Evolutionary conservation across 2,329 filamentous ascomycete species (phyloP).

Genomic region (Neospermospora avenae): DNA sequence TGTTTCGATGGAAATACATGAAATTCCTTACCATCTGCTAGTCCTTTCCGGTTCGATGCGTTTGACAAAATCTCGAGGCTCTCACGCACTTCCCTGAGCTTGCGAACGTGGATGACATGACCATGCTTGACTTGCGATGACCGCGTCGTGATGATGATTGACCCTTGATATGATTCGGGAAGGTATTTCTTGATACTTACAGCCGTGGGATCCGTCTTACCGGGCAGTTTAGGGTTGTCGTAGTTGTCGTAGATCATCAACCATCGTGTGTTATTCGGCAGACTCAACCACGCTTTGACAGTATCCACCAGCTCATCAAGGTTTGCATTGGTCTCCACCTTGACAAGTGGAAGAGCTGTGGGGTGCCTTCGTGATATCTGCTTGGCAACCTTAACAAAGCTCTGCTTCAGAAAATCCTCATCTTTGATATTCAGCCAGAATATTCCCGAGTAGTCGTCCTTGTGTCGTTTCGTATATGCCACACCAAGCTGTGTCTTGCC

Average conservation of each 20-base stretch:
- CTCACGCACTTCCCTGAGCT: conserved; percentile 8
- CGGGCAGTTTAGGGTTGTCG: conserved; percentile 7
- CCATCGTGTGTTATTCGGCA: conserved; percentile 8
- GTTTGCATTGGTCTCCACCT: conserved; percentile 6
- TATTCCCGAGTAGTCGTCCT: conserved; percentile 18
- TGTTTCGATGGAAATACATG: too few species aligned
- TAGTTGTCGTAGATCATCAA: conserved; percentile 14
- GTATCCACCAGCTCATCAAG: not conserved
- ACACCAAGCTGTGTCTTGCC: conserved; percentile 17
- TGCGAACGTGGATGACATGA: conserved; percentile 6
- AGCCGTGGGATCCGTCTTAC: not conserved
- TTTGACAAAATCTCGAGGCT: conserved; percentile 13
- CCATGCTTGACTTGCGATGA: conserved; percentile 6
- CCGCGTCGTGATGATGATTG: conserved; percentile 14
- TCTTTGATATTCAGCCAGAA: conserved; percentile 19
- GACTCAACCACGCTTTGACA: conserved; percentile 9
- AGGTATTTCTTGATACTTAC: conserved; percentile 10
- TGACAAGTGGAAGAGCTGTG: not conserved
- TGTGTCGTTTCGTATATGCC: conserved; percentile 33
- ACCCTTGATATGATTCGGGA: conserved; percentile 10
- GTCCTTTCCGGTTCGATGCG: conserved; percentile 1
- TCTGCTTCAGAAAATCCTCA: conserved; percentile 29
- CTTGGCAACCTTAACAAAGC: conserved; percentile 24
- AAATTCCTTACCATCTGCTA: conserved; percentile 7
- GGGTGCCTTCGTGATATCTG: conserved; percentile 13